These are phyloP conservation scores for Dalbergia cochinchinensis DNA, from an alignment of 306 rosid genomes.

Conservation along the genomic window DNA sequence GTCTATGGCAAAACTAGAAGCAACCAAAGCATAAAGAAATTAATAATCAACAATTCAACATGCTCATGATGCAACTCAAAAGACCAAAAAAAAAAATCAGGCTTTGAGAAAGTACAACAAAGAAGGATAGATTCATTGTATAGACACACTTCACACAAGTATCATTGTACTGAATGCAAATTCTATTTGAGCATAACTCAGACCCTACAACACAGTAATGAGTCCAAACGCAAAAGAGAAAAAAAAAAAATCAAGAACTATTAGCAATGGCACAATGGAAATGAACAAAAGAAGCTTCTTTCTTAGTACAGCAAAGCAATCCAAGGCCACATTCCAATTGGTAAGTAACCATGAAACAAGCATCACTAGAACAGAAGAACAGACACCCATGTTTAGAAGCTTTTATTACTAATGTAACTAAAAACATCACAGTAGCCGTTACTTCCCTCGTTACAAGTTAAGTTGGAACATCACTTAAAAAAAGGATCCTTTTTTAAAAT, in stretches of 20 bases:
- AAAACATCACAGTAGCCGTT: neutral
- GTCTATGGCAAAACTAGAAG: constrained; percentile 29
- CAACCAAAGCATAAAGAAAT: constrained; percentile 14
- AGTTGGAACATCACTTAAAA: neutral
- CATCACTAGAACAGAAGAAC: neutral
- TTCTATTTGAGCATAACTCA: neutral
- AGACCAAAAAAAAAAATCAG: neutral
- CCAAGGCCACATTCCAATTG: constrained; percentile 28
- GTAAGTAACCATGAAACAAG: constrained; percentile 25
- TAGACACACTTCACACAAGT: neutral
- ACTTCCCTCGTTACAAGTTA: neutral
- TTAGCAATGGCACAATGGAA: constrained; percentile 30
- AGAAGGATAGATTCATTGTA: neutral
- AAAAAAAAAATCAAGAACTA: constrained; percentile 7
- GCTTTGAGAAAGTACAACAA: neutral
- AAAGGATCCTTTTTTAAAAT: neutral
- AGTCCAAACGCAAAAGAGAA: neutral
- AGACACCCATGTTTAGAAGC: constrained; percentile 1
- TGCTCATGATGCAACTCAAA: constrained; percentile 16
- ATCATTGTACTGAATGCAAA: neutral
- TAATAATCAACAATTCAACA: constrained; percentile 27
- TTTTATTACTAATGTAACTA: constrained; percentile 1
- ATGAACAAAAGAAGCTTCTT: neutral
- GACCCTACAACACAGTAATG: constrained; percentile 8
- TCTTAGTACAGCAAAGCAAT: neutral